phyloP scores from a whole-genome alignment of 2,329 filamentous ascomycete species.

The Aspergillus nomiae region DNA sequence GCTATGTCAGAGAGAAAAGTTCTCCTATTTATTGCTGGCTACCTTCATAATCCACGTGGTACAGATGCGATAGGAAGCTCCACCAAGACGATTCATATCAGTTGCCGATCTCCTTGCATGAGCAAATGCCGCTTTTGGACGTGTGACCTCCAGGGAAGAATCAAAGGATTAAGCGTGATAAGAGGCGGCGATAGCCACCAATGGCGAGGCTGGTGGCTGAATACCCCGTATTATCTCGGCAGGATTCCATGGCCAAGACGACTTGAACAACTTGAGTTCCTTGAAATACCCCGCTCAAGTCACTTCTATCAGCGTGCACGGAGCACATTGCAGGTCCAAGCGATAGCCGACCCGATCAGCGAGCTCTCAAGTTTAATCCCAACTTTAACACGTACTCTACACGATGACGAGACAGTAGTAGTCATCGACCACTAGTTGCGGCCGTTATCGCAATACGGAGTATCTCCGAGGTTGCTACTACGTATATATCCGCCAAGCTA shows the following conservation, averaged over 20 bases:
- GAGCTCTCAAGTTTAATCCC: not conserved
- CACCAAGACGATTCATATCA: not conserved
- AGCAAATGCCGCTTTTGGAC: not conserved
- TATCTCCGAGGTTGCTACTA: not conserved
- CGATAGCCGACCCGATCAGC: not conserved
- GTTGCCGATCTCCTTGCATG: not conserved
- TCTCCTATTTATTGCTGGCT: not conserved
- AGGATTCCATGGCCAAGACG: not conserved
- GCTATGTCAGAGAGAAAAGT: not conserved
- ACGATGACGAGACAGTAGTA: not conserved
- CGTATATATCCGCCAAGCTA: not conserved
- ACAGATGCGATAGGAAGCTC: not conserved
- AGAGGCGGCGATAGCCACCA: not conserved
- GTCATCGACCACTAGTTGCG: not conserved
- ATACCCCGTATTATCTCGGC: not conserved
- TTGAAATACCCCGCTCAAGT: not conserved
- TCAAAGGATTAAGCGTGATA: not conserved
- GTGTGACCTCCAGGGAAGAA: not conserved
- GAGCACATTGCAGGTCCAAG: not conserved
- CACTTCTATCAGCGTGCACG: not conserved
- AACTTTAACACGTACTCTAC: not conserved
- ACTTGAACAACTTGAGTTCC: no score
- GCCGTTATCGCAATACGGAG: not conserved
- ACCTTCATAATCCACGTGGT: not conserved
- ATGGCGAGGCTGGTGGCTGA: not conserved